phyloP scores from a whole-genome alignment of 164 flowering plant species.

The Litsea cubeba region DNA sequence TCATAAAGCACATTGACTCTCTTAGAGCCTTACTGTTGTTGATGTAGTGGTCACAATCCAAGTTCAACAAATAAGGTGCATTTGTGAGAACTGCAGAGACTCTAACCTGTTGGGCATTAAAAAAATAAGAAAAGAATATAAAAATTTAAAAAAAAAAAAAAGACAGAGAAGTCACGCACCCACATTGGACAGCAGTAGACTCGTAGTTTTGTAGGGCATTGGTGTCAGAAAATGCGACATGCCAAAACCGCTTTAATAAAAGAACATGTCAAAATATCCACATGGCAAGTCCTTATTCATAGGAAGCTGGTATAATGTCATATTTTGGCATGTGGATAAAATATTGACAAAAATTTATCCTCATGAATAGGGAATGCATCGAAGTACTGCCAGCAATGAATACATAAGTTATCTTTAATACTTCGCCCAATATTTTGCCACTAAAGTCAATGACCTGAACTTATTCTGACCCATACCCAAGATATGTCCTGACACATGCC shows the following conservation, averaged over 20 bases:
- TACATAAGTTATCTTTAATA: too few relatives aligned
- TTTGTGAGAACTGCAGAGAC: constrained; percentile 70
- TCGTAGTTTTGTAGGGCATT: too few relatives aligned
- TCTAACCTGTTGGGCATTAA: constrained; percentile 40
- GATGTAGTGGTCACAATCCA: constrained; percentile 81
- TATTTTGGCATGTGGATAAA: background rate
- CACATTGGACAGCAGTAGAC: background rate
- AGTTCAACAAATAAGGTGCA: constrained; percentile 57
- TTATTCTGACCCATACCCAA: too few relatives aligned
- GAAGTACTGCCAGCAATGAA: background rate
- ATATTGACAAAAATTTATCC: background rate
- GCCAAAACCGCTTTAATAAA: background rate
- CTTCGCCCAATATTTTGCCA: too few relatives aligned
- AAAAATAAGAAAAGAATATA: too few relatives aligned
- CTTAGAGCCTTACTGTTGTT: constrained; percentile 69
- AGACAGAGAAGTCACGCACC: background rate
- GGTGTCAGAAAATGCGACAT: background rate
- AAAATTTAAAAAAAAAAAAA: too few relatives aligned
- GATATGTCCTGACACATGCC: background rate
- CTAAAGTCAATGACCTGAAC: too few relatives aligned
- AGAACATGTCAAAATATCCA: background rate
- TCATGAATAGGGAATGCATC: background rate
- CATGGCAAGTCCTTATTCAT: background rate
- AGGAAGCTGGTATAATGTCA: background rate
- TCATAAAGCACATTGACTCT: constrained; percentile 76